Conservation (phyloP, 805 yeast species). For the Ogataea methanolica region DNA sequence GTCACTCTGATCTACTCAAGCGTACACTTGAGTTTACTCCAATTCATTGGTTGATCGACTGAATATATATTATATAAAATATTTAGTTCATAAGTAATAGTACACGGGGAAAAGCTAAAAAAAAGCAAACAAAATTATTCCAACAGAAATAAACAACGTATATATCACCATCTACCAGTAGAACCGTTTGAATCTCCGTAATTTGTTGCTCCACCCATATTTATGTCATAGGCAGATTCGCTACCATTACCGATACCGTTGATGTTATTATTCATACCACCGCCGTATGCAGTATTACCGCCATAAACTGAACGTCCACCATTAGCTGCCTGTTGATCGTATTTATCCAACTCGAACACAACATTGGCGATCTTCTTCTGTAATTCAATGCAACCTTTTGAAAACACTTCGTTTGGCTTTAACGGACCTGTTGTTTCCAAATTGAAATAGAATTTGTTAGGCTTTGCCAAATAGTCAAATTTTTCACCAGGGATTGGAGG, state of each 20-base stretch:
- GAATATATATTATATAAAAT: too few relatives aligned
- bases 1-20: too few relatives aligned
- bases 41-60: too few relatives aligned
- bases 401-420: slow-evolving; percentile 83
- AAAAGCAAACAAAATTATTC: background rate
- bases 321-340: slow-evolving; percentile 31
- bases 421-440: slow-evolving; percentile 91
- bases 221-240: slow-evolving; percentile 10
- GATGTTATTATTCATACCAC: too few relatives aligned
- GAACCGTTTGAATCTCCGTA: slow-evolving; percentile 24
- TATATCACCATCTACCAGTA: slow-evolving; percentile 29
- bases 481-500: slow-evolving; percentile 83
- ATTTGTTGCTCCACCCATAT: slow-evolving; percentile 21
- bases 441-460: slow-evolving; percentile 77
- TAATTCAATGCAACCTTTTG: slow-evolving; percentile 76
- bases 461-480: slow-evolving; percentile 80
- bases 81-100: too few relatives aligned
- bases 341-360: slow-evolving; percentile 59
- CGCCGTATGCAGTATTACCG: slow-evolving; percentile 26
- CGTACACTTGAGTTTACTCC: too few relatives aligned
- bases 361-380: slow-evolving; percentile 90
- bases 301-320: slow-evolving; percentile 27
- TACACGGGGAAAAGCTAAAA: too few relatives aligned
- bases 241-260: slow-evolving; percentile 8
- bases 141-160: background rate